Percentiles rank a stretch among this genome's conserved stretches.
Conservation (phyloP, 2,329 filamentous ascomycete genomes). For the Leptographium procerum region DNA sequence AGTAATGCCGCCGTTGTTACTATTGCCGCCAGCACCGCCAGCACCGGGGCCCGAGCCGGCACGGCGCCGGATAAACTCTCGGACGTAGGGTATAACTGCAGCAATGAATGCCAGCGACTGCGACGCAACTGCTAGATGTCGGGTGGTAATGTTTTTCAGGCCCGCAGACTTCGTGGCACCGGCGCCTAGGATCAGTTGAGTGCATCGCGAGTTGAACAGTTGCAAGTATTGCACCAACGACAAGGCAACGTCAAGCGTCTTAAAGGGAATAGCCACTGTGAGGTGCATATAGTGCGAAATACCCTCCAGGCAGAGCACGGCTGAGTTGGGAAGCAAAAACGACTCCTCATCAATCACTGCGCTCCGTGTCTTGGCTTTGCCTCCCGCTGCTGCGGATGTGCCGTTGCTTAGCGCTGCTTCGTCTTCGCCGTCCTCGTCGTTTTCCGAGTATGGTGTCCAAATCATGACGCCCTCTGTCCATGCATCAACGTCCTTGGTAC, state of each 20-base stretch:
- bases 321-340: conserved; percentile 77
- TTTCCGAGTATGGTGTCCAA: conserved; percentile 32
- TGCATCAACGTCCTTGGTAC: conserved; percentile 55
- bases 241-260: conserved; percentile 71
- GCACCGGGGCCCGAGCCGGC: conserved; percentile 31
- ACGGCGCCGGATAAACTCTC: conserved; percentile 80
- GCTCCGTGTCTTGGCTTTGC: conserved; percentile 54
- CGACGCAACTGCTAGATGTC: conserved; percentile 83
- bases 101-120: conserved; percentile 84
- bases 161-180: conserved; percentile 83
- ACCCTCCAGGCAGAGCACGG: conserved; percentile 67
- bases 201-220: conserved; percentile 89
- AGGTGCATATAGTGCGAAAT: conserved; percentile 76
- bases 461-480: conserved; percentile 54
- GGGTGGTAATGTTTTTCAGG: conserved; percentile 91
- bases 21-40: background rate
- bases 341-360: conserved; percentile 75
- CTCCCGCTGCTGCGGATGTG: conserved; percentile 11
- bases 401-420: background rate
- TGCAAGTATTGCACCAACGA: conserved; percentile 78
- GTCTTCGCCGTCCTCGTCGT: conserved; percentile 15
- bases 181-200: conserved; percentile 91
- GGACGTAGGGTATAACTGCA: conserved; percentile 75
- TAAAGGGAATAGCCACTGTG: conserved; percentile 74
- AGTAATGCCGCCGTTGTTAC: background rate